Base-by-base conservation (phyloP, 306 rosid species). In the Amphicarpaea edgeworthii region DNA sequence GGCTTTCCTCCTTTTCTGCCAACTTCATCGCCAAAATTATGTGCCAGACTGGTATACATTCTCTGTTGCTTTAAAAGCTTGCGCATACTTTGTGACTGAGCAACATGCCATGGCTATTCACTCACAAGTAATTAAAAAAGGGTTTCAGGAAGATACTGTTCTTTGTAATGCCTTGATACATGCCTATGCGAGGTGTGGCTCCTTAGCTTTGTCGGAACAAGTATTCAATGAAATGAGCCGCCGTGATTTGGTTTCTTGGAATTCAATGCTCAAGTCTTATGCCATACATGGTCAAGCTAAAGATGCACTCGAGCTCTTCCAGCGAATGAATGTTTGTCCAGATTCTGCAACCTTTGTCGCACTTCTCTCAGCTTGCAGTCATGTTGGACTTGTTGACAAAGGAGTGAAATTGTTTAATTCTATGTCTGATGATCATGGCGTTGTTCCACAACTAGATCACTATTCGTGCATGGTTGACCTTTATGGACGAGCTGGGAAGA, bases 401-500 rank as follows among this genome's bases (percentile, higher is more conserved):
- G 98, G 98, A 47, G 79, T 17, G 60, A 62, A 72, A 30, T 76
- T 91, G 20, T 94, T 90, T 69, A 79, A 84, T 60, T 80, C 81
- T 24, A 88, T 94, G 90, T 26, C 51, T 64, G 66, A 70, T 63
- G 74, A 26, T 59, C 85, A 88, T 46, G 82, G 89, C 42, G 73
- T 88, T 71, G 70, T 59, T 65, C 96, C 91, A 63, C 88, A 86
- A 34, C 81, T 85, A 34, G 97, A 94, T 73, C 98, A 94, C 71
- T 94, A 87, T 81, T 89, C 95, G 70, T 91, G 96, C 87, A 88
- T 94, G 97, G 88, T 91, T 82, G 98, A 91, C 85, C 87, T 88
- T 74, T 83, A 86, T 67, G 98, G 98, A 73, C 88, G 97, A 77
- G 89, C 90, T 9, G 98, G 98, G 40, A 30, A n/a, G 80, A 67